Percentiles rank a stretch among this genome's conserved stretches.
Conservation (phyloP, 2,329 filamentous ascomycete genomes). For the Aureobasidium leucospermi region DNA sequence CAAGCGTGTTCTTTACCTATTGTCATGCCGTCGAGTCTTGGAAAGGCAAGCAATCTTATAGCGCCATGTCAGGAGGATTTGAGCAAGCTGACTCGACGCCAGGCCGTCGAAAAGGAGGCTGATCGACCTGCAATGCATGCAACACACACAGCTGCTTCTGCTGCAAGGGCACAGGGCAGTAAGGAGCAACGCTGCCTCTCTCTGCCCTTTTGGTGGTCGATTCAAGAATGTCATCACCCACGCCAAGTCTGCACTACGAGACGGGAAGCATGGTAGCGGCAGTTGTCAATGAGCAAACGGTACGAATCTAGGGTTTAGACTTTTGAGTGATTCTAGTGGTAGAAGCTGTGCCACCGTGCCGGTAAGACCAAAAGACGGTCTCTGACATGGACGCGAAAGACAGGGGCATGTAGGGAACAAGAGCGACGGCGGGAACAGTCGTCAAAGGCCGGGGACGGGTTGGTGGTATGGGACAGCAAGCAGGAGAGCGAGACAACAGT, state of each 20-base stretch:
- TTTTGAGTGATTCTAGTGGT: constrained; percentile 15
- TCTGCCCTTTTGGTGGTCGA: background rate
- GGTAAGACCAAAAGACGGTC: constrained; percentile 6
- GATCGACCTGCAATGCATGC: background rate
- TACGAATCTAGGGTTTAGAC: constrained; percentile 14
- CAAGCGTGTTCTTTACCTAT: background rate
- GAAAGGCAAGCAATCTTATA: background rate
- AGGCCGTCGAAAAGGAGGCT: background rate
- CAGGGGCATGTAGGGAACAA: background rate
- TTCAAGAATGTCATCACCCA: constrained; percentile 4
- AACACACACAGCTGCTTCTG: background rate
- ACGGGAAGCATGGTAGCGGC: background rate
- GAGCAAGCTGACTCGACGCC: background rate
- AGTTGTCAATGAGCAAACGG: constrained; percentile 11
- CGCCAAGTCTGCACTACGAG: constrained; percentile 3
- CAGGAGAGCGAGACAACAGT: background rate
- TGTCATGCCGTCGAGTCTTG: background rate
- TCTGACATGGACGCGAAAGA: background rate
- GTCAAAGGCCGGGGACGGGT: background rate
- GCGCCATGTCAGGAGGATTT: background rate
- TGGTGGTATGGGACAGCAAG: background rate
- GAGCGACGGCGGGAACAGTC: background rate
- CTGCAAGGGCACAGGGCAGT: constrained; percentile 1
- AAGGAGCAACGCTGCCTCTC: background rate
- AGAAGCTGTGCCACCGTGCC: constrained; percentile 13